phyloP scores from a whole-genome alignment of 2,329 filamentous ascomycete genomes.

The Alternaria alternata region DNA sequence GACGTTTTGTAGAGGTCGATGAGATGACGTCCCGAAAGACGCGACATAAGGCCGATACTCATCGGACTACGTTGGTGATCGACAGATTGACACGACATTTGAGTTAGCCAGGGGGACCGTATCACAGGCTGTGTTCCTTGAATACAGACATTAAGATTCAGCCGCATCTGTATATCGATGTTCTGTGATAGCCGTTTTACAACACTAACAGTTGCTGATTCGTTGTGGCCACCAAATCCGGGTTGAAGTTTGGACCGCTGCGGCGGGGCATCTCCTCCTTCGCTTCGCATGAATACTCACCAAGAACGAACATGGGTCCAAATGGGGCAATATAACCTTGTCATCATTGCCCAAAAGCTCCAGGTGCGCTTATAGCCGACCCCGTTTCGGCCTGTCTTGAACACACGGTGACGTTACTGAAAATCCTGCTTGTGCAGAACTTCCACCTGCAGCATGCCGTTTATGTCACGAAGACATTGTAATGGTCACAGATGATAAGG shows the following conservation, averaged over 20 bases:
- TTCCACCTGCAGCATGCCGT: not conserved
- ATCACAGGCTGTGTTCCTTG: not conserved
- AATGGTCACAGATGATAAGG: not conserved
- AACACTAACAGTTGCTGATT: not conserved
- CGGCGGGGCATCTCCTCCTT: not conserved
- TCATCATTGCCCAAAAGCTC: not conserved
- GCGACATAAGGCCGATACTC: not conserved
- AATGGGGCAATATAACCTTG: conserved; percentile 5
- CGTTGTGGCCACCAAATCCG: not conserved
- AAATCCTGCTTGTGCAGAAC: conserved; percentile 8
- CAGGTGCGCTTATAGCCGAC: not conserved
- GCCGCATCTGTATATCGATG: not conserved
- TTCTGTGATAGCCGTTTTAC: not conserved
- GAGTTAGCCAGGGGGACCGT: not conserved
- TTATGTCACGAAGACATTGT: not conserved
- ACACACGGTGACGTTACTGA: conserved; percentile 8
- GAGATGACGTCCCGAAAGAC: not conserved
- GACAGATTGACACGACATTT: not conserved
- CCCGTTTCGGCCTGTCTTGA: conserved; percentile 5
- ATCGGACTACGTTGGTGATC: not conserved
- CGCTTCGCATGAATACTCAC: not conserved
- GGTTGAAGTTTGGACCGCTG: not conserved
- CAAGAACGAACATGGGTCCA: not conserved
- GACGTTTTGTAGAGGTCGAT: not conserved
- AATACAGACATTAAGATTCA: not conserved